Base-by-base conservation (phyloP, 2,329 filamentous ascomycete genomes). In the Escovopsis weberi region DNA sequence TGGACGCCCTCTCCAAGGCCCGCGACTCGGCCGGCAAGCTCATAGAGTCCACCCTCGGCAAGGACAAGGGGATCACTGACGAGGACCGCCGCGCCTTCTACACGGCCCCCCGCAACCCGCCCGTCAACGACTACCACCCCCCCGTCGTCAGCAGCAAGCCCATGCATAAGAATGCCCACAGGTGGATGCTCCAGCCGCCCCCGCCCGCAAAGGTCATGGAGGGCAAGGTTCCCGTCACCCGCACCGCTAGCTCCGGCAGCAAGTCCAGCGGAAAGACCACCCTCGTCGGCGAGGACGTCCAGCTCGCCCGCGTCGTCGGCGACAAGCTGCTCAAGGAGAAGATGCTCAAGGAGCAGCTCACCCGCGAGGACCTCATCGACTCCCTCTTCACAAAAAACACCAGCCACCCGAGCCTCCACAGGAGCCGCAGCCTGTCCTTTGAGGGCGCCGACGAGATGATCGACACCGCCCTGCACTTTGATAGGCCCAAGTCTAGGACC, bases 101-200 rank as follows among this genome's bases (percentile, higher is more conserved):
- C 57, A 68, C 70, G 40, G 63, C 74, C 6, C 68, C 69, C 33
- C 66, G 62, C 45, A 80, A 80, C 53, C 85, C 81, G 7, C 84
- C 84, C 4, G 78, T 93, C 53, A 91, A 93, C 62, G 85, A 93
- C 47, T 75, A 88, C 45, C 85, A 93, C 57, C 85, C 85, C 5
- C 85, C 86, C 3, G 80, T 93, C 41, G 83, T 91, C 47, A 85
- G 76, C 59, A 85, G 78, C 61, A 82, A 75, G 44, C 82, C 80
- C 12, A 72, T 69, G 33, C 78, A 75, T 56, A 77, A 68, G 55
- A 77, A 78, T 43, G 85, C 84, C 46, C 81, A 83, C 43, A 74
- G 72, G 55, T 95, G 88, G 88, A 94, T 95, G 87, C 67, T 94
- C 41, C 85, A 94, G 55, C 88, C 88, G 2, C 86, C 87, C 1